Evolutionary conservation across 2,329 filamentous ascomycete species (phyloP).

Genomic region (Coniochaeta sp.): DNA sequence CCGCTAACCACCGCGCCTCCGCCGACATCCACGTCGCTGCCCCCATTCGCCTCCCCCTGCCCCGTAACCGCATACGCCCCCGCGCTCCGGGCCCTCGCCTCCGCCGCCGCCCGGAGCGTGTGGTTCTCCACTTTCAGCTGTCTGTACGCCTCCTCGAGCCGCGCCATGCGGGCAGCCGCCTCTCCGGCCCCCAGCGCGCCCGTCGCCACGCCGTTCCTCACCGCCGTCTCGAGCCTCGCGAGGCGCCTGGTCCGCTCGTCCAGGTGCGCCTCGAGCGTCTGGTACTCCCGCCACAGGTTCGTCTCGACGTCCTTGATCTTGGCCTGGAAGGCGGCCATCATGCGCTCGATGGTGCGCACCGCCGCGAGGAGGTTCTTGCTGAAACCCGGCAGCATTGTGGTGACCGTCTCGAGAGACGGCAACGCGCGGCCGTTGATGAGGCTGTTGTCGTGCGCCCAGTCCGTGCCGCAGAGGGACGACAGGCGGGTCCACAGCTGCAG

Average conservation of each 20-base stretch:
- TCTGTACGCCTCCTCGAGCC: conserved; percentile 54
- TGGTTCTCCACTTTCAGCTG: conserved; percentile 58
- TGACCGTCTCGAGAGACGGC: conserved; percentile 78
- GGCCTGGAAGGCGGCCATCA: conserved; percentile 69
- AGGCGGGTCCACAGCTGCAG: conserved; percentile 87
- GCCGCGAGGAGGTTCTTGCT: conserved; percentile 83
- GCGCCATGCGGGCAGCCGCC: conserved; percentile 39
- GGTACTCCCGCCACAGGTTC: conserved; percentile 86
- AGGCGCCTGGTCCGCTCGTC: conserved; percentile 77
- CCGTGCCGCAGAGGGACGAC: conserved; percentile 75
- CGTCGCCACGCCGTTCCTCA: conserved; percentile 55
- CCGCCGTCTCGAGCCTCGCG: conserved; percentile 75
- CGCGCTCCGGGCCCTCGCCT: conserved; percentile 47
- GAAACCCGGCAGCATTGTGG: conserved; percentile 79
- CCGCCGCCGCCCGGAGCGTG: conserved; percentile 59
- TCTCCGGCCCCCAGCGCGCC: conserved; percentile 31
- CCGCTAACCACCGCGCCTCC: conserved; percentile 23
- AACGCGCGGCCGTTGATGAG: conserved; percentile 80
- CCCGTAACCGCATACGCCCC: conserved; percentile 32
- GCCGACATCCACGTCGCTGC: conserved; percentile 22
- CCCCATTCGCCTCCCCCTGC: conserved; percentile 26
- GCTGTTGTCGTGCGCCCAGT: conserved; percentile 87
- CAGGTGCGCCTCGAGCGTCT: conserved; percentile 73
- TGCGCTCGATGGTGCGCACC: conserved; percentile 77
- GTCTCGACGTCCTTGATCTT: conserved; percentile 82